Evolutionary conservation across 306 rosid genomes (phyloP).

Genomic region (Fragaria ananassa): DNA sequence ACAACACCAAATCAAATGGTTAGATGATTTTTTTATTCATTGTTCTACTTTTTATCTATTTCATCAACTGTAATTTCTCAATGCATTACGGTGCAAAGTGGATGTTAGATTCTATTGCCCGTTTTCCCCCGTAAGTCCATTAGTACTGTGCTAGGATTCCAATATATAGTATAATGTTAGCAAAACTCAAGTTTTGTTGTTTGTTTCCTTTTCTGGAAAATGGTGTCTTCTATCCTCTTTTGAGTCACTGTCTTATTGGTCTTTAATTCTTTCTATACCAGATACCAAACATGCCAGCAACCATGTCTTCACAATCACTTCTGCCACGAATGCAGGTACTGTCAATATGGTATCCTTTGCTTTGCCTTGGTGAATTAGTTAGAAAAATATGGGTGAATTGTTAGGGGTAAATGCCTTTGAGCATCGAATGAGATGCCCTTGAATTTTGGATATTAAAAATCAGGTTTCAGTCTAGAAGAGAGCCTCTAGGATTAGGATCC

Average conservation of each 20-base stretch:
- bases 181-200: neutral
- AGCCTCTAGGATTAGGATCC: neutral
- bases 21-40: slow-evolving; percentile 20
- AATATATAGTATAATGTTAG: neutral
- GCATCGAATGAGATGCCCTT: neutral
- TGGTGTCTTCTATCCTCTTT: slow-evolving; percentile 13
- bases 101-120: neutral
- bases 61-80: neutral
- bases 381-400: neutral
- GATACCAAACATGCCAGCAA: slow-evolving; percentile 82
- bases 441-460: neutral
- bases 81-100: neutral
- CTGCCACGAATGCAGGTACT: slow-evolving; percentile 76
- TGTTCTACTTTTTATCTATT: neutral
- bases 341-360: slow-evolving; percentile 26
- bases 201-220: neutral
- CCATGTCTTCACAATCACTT: slow-evolving; percentile 73
- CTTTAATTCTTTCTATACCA: slow-evolving; percentile 32
- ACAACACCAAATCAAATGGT: slow-evolving; percentile 89
- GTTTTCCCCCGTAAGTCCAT: neutral
- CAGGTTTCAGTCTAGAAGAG: neutral
- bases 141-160: neutral
- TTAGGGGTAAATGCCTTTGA: neutral
- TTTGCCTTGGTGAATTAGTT: neutral
- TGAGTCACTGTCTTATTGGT: slow-evolving; percentile 9